Evolutionary conservation across 2,329 filamentous ascomycete species (phyloP), one percentile per base, ranked within the genome.

Genomic region (Phyllosticta citriasiana): DNA sequence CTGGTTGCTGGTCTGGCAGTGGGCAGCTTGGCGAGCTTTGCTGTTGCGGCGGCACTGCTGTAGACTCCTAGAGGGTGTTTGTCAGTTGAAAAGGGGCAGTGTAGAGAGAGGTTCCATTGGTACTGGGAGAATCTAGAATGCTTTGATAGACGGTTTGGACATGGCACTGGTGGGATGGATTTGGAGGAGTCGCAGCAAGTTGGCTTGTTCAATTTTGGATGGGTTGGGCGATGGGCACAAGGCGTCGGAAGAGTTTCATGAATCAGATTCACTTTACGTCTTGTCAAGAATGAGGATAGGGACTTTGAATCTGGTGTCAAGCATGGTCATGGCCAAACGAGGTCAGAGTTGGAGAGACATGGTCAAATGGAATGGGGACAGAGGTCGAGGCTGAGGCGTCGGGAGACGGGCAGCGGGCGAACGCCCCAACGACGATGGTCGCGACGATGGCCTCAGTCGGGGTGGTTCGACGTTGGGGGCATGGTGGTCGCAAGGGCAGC

Each of bases 11-110:
- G 94, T 0, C 76, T 97, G 74, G 84, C 91, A 1, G 80, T 81
- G 25, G 94, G 94, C n/a, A 97, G 93, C 75, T 74, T 97, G 68
- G 73, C 95, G 71, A 97, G 92, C 72, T 99, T 97, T 74, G 80
- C 85, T 9, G 84, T 84, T 64, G 82, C 86, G 19, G 33, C 55
- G 16, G 47, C 54, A 6, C 27, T 61, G 16, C 12, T 55, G 30
- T 60, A 51, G 26, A 52, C 4, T 6, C 3, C 35, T 47, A 1
- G 14, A 2, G 4, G 14, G 40, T n/a, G 40, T 16, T 7, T n/a
- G 16, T 47, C 40, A 47, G 40, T 16, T n/a, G 40, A 4, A 16
- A n/a, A 47, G 16, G 19, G 14, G 2, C 3, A 8, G 1, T 30
- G 0, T 2, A 30, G 27, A 0, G 9, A 2, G 27, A 27, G 33